Percentiles rank a stretch among this genome's conserved stretches.
Evolutionary conservation across 768 basidiomycete species (phyloP).

Genomic region (Phlebiopsis gigantea): DNA sequence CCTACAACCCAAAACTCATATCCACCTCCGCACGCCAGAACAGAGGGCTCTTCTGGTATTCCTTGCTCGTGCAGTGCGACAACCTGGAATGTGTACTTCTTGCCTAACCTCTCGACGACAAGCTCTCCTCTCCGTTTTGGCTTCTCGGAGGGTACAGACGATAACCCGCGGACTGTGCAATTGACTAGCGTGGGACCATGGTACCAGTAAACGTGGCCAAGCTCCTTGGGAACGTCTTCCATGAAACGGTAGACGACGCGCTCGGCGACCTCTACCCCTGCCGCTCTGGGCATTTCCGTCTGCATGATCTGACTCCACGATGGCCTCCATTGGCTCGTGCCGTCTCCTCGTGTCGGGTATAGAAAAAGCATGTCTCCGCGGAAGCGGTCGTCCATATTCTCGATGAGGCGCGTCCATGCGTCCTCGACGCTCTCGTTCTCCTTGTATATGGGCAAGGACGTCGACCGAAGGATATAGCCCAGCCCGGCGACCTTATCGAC

Average conservation of each 20-base stretch:
- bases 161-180: background rate
- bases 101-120: background rate
- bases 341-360: background rate
- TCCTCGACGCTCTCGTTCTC: background rate
- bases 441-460: background rate
- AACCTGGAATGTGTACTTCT: background rate
- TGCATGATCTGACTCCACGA: background rate
- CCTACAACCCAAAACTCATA: background rate
- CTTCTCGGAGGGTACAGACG: background rate
- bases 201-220: background rate
- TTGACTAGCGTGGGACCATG: background rate
- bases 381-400: background rate
- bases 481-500: background rate
- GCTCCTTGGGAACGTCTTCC: background rate
- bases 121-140: background rate
- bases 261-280: background rate
- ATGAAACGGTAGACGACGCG: background rate
- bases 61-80: background rate
- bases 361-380: background rate
- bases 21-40: background rate
- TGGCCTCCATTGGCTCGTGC: background rate
- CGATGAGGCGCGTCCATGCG: background rate
- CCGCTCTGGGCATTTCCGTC: background rate
- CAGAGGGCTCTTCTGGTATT: background rate
- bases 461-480: background rate